Evolutionary conservation across 495 filamentous ascomycete species (phyloP).

Genomic region (Penicillium antarcticum): DNA sequence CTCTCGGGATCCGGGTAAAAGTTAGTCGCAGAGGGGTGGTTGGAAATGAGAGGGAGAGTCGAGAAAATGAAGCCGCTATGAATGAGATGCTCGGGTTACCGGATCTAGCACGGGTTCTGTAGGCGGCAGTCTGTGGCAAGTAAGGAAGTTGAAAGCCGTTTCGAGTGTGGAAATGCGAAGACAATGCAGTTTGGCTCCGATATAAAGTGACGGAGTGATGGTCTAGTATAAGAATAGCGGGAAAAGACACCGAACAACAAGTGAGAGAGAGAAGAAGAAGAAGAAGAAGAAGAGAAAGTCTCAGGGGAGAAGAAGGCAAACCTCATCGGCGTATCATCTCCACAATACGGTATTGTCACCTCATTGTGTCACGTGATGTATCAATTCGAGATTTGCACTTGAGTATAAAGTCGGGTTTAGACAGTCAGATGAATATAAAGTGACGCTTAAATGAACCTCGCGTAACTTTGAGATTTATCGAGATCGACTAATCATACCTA

Average conservation of each 20-base stretch:
- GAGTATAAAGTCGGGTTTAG: too few relatives aligned
- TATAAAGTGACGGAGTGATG: neutral
- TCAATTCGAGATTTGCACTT: too few relatives aligned
- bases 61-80: neutral
- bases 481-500: too few relatives aligned
- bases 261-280: neutral
- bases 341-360: neutral
- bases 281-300: neutral
- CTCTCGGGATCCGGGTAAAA: neutral
- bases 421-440: too few relatives aligned
- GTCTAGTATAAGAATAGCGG: neutral
- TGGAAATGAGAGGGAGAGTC: neutral
- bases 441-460: too few relatives aligned
- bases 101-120: neutral
- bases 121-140: neutral
- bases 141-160: conserved; percentile 8
- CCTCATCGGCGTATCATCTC: neutral
- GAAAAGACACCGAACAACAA: too few relatives aligned
- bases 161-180: neutral
- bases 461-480: too few relatives aligned
- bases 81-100: neutral
- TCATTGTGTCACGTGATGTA: too few relatives aligned
- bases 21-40: neutral
- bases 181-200: neutral
- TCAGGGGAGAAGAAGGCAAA: neutral